Evolutionary conservation across 768 basidiomycete species (phyloP).

Genomic region (Collybiopsis luxurians): DNA sequence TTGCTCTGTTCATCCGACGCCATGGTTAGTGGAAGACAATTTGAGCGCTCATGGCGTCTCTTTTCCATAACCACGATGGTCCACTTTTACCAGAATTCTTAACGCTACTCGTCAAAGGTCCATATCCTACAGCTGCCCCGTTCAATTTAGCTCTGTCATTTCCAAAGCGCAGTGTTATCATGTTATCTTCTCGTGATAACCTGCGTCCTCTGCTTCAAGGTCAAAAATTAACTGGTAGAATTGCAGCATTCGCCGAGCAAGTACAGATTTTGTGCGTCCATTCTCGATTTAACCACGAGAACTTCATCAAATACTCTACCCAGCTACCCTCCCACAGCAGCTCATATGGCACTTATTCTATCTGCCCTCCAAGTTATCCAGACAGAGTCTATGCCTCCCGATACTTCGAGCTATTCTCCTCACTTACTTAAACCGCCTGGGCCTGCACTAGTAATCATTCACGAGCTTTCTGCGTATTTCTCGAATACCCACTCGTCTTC

Average conservation of each 20-base stretch:
- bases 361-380: constrained; percentile 1
- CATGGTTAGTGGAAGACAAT: no score
- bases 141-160: not conserved
- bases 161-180: not conserved
- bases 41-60: not conserved
- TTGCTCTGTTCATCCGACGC: no score
- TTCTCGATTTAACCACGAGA: not conserved
- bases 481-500: not conserved
- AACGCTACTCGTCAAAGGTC: not conserved
- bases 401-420: not conserved
- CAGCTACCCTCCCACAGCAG: constrained; percentile 1
- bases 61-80: not conserved
- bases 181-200: not conserved
- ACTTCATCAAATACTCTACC: not conserved
- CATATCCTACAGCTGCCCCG: not conserved
- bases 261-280: not conserved
- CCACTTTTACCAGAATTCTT: not conserved
- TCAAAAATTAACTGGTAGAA: not conserved
- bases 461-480: constrained; percentile 4
- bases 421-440: not conserved
- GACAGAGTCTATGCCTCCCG: not conserved
- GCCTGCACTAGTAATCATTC: not conserved
- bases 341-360: constrained; percentile 3
- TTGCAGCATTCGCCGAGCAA: not conserved
- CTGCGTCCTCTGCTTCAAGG: not conserved